These are phyloP conservation scores for Lactuca sativa DNA, from an alignment of 129 eudicot genomes.

Conservation along the genomic window DNA sequence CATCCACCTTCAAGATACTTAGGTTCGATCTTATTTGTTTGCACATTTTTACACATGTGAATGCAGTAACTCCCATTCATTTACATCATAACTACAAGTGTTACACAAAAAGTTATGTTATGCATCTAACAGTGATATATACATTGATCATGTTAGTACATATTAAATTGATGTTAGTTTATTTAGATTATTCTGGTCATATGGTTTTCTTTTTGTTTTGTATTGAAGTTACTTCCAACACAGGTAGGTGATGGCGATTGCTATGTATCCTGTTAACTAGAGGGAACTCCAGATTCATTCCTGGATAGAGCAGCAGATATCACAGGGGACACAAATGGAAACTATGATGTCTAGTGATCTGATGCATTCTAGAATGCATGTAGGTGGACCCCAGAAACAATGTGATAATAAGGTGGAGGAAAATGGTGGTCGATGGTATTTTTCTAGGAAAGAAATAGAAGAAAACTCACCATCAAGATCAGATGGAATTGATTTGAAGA, in stretches of 20 bases:
- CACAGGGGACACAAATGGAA: constrained; percentile 27
- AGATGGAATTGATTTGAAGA: constrained; percentile 59
- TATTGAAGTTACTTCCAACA: constrained; percentile 5
- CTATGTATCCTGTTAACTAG: constrained; percentile 26
- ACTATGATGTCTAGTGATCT: constrained; percentile 30
- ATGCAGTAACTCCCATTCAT: too few relatives aligned
- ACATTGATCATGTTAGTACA: not conserved
- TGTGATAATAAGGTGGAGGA: constrained; percentile 23
- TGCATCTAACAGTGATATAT: not conserved
- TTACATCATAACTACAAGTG: too few relatives aligned
- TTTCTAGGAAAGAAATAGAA: constrained; percentile 63
- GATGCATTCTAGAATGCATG: constrained; percentile 33
- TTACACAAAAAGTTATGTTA: constrained; percentile 3
- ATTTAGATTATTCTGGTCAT: constrained; percentile 9
- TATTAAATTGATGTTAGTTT: too few relatives aligned
- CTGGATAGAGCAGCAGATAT: constrained; percentile 15
- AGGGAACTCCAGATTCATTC: constrained; percentile 13
- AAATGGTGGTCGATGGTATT: constrained; percentile 53
- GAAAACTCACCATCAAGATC: constrained; percentile 54
- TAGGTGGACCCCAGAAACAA: constrained; percentile 30
- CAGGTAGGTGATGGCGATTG: constrained; percentile 38
- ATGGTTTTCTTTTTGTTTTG: not conserved
- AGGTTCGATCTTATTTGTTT: too few relatives aligned
- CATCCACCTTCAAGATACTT: too few relatives aligned
- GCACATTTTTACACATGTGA: too few relatives aligned